Evolutionary conservation across 2,329 filamentous ascomycete genomes (phyloP).

Genomic region (Aureobasidium leucospermi): DNA sequence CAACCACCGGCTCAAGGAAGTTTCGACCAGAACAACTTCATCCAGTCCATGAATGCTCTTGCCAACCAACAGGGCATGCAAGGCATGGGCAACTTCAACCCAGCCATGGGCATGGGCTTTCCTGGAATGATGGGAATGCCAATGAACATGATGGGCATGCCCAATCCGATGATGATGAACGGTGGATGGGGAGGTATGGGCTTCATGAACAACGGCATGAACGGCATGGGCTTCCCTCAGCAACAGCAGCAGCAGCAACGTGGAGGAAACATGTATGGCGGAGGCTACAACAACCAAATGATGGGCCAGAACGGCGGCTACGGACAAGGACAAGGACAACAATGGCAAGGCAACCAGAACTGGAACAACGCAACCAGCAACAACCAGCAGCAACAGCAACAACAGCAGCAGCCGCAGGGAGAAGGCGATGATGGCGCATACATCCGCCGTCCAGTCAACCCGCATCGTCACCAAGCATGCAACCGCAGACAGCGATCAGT

Average conservation of each 20-base stretch:
- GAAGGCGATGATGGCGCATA: conserved; percentile 73
- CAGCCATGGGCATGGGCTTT: conserved; percentile 23
- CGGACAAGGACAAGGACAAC: conserved; percentile 16
- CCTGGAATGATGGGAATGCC: conserved; percentile 20
- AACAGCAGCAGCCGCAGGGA: conserved; percentile 5
- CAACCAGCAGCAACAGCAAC: conserved; percentile 5
- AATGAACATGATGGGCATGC: conserved; percentile 16
- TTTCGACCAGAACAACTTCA: conserved; percentile 33
- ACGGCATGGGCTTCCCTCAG: conserved; percentile 27
- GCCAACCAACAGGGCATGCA: conserved; percentile 24
- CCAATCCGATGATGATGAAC: conserved; percentile 32
- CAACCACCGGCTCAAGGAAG: conserved; percentile 20
- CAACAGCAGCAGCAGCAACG: conserved; percentile 8
- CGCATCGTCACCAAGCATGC: conserved; percentile 78
- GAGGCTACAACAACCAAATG: conserved; percentile 18
- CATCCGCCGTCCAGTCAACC: conserved; percentile 92
- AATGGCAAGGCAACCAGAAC: conserved; percentile 25
- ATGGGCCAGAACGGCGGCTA: conserved; percentile 16
- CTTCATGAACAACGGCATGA: conserved; percentile 31
- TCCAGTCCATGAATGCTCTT: conserved; percentile 37
- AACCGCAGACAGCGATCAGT: conserved; percentile 69
- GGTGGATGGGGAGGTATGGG: conserved; percentile 21
- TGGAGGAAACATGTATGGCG: conserved; percentile 14
- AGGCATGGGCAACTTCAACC: conserved; percentile 21
- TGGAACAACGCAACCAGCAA: conserved; percentile 28